Conservation (phyloP, 352 stramenopile genomes). For the Pythium plurisporium region DNA sequence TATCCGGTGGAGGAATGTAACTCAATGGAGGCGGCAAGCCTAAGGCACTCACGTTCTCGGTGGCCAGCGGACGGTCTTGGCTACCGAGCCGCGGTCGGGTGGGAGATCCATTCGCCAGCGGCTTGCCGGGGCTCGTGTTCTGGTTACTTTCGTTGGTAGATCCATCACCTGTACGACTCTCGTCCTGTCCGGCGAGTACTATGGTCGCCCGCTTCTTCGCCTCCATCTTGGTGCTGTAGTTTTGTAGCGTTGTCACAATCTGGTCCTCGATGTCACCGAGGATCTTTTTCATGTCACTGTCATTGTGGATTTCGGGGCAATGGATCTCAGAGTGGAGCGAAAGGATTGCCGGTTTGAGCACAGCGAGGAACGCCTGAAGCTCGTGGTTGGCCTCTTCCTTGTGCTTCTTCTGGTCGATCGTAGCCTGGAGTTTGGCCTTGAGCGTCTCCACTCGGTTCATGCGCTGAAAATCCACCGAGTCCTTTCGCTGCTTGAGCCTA, state of each 20-base stretch:
- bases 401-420: constrained; percentile 68
- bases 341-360: constrained; percentile 57
- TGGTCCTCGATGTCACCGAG: constrained; percentile 77
- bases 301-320: constrained; percentile 61
- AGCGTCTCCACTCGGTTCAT: constrained; percentile 73
- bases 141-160: constrained; percentile 10
- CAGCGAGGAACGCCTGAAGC: constrained; percentile 58
- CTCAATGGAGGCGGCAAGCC: constrained; percentile 16
- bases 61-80: background rate
- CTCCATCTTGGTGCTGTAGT: constrained; percentile 57
- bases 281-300: constrained; percentile 67
- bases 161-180: background rate
- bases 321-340: constrained; percentile 66
- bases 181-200: background rate
- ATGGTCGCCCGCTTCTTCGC: constrained; percentile 32
- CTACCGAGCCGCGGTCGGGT: background rate
- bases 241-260: constrained; percentile 58
- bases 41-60: background rate
- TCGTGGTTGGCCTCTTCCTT: constrained; percentile 72
- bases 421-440: constrained; percentile 50
- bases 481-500: constrained; percentile 79
- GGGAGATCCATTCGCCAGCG: background rate
- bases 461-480: constrained; percentile 72
- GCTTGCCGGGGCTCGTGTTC: constrained; percentile 16
- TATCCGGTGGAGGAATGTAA: constrained; percentile 15